Evolutionary conservation across 441 rosid genomes (phyloP), one percentile per base, ranked within the genome.

Genomic region (Eutrema salsugineum): DNA sequence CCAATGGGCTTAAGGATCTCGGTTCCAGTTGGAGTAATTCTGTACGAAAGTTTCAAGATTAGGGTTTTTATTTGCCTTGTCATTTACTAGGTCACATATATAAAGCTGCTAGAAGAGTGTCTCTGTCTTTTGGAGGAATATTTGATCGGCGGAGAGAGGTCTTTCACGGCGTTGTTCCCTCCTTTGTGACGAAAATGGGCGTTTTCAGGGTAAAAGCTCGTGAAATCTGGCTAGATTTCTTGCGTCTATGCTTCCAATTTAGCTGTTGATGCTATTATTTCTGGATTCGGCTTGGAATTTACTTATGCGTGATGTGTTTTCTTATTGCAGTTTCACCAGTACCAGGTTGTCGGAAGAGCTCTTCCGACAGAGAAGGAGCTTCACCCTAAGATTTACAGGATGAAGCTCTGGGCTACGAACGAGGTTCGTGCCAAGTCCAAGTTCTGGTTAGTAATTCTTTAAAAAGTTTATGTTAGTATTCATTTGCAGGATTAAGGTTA

Each of bases 361-460:
- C 72, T 69, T 7, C 81, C 81, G 27, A 57, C 78, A 0, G 81
- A 73, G 66, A 61, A 32, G 10, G 81, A 78, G 28, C 68, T 39
- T 48, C 81, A 78, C 1, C 82, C 82, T 6, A 78, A 78, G 82
- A 78, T 78, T 32, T 78, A 74, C 55, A 42, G 82, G 60, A 78
- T 78, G 82, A 78, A 70, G 76, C 78, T 74, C 4, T 78, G 82
- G 82, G 81, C 78, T 3, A 78, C 81, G 6, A 78, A 78, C 55
- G 81, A 78, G 69, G 81, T 78, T 58, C 76, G 81, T 22, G 82
- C 82, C 58, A 74, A 64, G 53, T 78, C 82, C 65, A 78, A 78
- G 70, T 78, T 78, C 73, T 78, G 81, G 79, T 78, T 53, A 69
- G 81, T 74, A 28, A 14, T 24, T 27, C n/a, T 40, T 8, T 38